Percentiles rank a stretch among this genome's conserved stretches.
Conservation (phyloP, 495 filamentous ascomycete species). For the Aspergillus taichungensis region DNA sequence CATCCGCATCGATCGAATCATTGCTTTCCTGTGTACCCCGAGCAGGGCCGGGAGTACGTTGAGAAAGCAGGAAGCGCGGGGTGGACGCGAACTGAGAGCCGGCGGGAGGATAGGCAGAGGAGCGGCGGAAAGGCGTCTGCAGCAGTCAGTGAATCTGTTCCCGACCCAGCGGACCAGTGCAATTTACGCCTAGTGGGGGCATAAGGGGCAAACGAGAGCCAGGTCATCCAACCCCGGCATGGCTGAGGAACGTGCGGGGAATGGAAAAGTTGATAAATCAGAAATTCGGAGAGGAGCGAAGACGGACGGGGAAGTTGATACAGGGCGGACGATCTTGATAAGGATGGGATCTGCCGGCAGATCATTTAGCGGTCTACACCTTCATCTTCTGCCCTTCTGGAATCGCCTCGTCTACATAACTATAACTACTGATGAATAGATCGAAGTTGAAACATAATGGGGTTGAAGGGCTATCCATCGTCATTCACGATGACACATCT, state of each 20-base stretch:
- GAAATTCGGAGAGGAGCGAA: too few relatives aligned
- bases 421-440: too few relatives aligned
- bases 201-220: background rate
- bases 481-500: too few relatives aligned
- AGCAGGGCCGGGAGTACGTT: conserved; percentile 8
- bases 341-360: too few relatives aligned
- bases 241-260: background rate
- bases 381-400: too few relatives aligned
- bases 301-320: too few relatives aligned
- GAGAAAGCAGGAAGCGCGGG: conserved; percentile 34
- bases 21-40: conserved; percentile 2
- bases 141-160: background rate
- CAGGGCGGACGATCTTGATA: too few relatives aligned
- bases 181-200: conserved; percentile 2
- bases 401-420: too few relatives aligned
- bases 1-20: conserved; percentile 19
- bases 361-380: too few relatives aligned
- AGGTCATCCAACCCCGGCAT: too few relatives aligned
- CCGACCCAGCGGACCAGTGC: background rate
- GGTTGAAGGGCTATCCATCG: too few relatives aligned
- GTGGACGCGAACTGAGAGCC: conserved; percentile 35
- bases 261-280: background rate
- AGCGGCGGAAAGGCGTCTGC: conserved; percentile 26
- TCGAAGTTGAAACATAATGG: too few relatives aligned
- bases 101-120: conserved; percentile 19